These are phyloP conservation scores for Suhomyces coccinellae DNA, from an alignment of 1,139 yeast genomes.

Conservation along the genomic window DNA sequence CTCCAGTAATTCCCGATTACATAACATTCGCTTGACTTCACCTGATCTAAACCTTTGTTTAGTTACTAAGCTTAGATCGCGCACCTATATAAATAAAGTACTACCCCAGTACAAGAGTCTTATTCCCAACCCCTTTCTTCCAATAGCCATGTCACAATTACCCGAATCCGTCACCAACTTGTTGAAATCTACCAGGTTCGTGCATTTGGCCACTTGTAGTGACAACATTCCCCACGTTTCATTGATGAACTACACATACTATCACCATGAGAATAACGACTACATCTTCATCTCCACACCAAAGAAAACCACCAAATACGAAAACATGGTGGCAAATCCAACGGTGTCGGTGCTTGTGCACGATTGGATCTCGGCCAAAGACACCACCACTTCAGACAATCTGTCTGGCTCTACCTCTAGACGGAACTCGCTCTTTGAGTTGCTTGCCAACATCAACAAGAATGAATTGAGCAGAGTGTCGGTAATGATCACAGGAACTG, in stretches of 20 bases:
- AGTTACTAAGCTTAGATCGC: neutral
- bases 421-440: constrained; percentile 53
- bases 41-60: too few relatives aligned
- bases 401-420: constrained; percentile 24
- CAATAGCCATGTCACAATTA: constrained; percentile 21
- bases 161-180: constrained; percentile 59
- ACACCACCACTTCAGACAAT: constrained; percentile 12
- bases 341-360: constrained; percentile 78
- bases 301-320: constrained; percentile 65
- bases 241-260: constrained; percentile 82
- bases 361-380: constrained; percentile 75
- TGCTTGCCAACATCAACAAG: constrained; percentile 72
- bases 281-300: constrained; percentile 71
- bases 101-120: neutral
- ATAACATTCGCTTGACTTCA: neutral
- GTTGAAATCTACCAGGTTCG: constrained; percentile 60
- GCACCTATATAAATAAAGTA: neutral
- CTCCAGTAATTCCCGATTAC: neutral
- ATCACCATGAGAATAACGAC: constrained; percentile 37
- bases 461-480: constrained; percentile 74
- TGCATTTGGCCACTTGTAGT: constrained; percentile 79
- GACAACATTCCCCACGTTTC: constrained; percentile 77
- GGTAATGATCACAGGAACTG: constrained; percentile 75
- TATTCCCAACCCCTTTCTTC: neutral
- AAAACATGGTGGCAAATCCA: constrained; percentile 66